A percentile compares a stretch with the other conserved stretches of the same genome.
Conservation (phyloP, 2,329 filamentous ascomycete species). For the Aspergillus sp. region DNA sequence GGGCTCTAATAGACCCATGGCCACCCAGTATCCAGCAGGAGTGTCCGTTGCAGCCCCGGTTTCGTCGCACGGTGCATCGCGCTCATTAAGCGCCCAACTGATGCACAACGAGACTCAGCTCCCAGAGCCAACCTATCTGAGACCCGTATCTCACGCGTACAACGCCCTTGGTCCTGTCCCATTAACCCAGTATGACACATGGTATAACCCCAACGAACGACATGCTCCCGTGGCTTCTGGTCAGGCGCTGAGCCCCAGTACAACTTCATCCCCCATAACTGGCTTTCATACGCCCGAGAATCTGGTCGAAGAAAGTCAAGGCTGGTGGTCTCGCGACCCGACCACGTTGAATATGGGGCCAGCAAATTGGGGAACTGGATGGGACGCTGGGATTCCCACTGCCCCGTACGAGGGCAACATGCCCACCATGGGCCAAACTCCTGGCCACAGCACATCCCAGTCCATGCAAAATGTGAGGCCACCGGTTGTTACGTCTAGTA, state of each 20-base stretch:
- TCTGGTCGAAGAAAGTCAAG: conserved; percentile 61
- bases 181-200: conserved; percentile 30
- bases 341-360: conserved; percentile 60
- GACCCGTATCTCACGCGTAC: conserved; percentile 23
- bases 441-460: conserved; percentile 4
- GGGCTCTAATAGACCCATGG: conserved; percentile 12
- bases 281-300: conserved; percentile 62
- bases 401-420: conserved; percentile 13
- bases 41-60: conserved; percentile 17
- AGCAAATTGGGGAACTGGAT: conserved; percentile 55
- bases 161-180: conserved; percentile 18
- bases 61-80: conserved; percentile 15
- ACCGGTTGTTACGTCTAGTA: conserved; percentile 6
- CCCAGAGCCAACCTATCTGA: conserved; percentile 35
- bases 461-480: conserved; percentile 8
- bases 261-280: conserved; percentile 47
- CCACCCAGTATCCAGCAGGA: conserved; percentile 15
- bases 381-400: conserved; percentile 21
- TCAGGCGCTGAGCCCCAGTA: conserved; percentile 30
- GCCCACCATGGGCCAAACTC: conserved; percentile 8
- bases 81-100: conserved; percentile 17
- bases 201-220: conserved; percentile 30
- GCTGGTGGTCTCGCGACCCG: conserved; percentile 66
- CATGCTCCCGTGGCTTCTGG: conserved; percentile 20
- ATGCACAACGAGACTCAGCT: conserved; percentile 21